Evolutionary conservation across 345 rosid genomes (phyloP).

Genomic region (Raphanus sativus): DNA sequence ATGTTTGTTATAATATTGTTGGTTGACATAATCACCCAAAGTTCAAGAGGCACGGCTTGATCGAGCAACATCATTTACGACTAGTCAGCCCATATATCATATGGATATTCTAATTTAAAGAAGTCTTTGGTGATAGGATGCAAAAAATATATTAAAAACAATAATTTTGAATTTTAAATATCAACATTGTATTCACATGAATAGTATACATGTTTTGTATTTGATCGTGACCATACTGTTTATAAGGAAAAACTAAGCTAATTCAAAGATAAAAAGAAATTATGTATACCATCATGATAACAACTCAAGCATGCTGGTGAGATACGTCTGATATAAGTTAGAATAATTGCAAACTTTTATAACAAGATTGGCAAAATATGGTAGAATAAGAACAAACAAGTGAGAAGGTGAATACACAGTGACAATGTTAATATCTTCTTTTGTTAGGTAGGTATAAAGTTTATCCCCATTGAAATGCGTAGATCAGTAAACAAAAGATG

Average conservation of each 20-base stretch:
- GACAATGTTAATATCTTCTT: neutral
- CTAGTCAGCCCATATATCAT: neutral
- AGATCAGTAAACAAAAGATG: neutral
- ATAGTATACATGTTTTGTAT: too few relatives aligned
- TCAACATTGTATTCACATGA: too few relatives aligned
- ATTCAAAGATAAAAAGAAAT: too few relatives aligned
- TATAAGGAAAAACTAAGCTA: neutral
- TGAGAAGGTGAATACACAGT: neutral
- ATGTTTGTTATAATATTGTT: neutral
- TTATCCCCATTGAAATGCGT: too few relatives aligned
- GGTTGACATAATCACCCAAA: constrained; percentile 12
- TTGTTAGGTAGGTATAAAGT: too few relatives aligned
- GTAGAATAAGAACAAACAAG: neutral
- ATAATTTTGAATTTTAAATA: too few relatives aligned
- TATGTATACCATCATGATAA: constrained; percentile 15
- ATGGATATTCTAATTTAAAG: neutral
- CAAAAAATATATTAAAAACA: too few relatives aligned
- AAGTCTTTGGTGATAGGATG: too few relatives aligned
- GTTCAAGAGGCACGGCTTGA: constrained; percentile 12
- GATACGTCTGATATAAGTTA: constrained; percentile 27
- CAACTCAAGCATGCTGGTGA: constrained; percentile 28
- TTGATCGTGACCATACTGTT: neutral
- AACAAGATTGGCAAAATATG: constrained; percentile 24
- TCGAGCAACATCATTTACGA: constrained; percentile 2
- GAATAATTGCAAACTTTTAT: constrained; percentile 22